A percentile compares a stretch with the other conserved stretches of the same genome.
Conservation (phyloP, 306 rosid species). For the Trichosanthes truncata region DNA sequence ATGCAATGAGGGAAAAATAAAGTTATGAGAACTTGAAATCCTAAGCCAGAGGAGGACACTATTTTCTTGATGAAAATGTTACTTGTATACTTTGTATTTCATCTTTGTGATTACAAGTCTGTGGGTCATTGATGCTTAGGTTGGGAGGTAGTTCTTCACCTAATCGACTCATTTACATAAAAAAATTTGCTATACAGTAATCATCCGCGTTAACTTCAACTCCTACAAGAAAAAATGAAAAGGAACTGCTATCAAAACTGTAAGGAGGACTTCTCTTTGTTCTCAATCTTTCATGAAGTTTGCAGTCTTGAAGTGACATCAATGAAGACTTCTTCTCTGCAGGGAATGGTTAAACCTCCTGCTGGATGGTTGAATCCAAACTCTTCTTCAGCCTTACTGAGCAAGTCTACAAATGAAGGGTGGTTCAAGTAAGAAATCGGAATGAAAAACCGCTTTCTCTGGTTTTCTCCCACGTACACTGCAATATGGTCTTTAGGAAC, state of each 20-base stretch:
- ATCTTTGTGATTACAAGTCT: too few relatives aligned
- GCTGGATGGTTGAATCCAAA: slow-evolving; percentile 44
- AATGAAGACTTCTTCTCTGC: neutral
- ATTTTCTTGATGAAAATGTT: too few relatives aligned
- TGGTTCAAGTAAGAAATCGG: slow-evolving; percentile 30
- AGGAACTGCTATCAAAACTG: neutral
- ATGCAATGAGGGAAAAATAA: too few relatives aligned
- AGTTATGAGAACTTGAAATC: too few relatives aligned
- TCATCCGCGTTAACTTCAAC: neutral
- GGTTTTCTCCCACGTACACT: slow-evolving; percentile 38
- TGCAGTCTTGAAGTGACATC: slow-evolving; percentile 15
- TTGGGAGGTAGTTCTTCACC: too few relatives aligned
- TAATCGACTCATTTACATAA: too few relatives aligned
- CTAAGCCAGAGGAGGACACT: too few relatives aligned
- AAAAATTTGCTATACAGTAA: too few relatives aligned
- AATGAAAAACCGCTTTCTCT: slow-evolving; percentile 28
- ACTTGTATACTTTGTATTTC: too few relatives aligned
- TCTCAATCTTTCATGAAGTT: neutral
- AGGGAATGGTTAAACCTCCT: slow-evolving; percentile 14
- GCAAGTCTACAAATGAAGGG: slow-evolving; percentile 29
- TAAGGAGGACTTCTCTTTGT: neutral
- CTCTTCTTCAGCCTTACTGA: slow-evolving; percentile 22
- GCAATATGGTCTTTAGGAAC: too few relatives aligned
- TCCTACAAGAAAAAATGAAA: too few relatives aligned
- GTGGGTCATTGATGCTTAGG: too few relatives aligned